These are phyloP conservation scores for Ustulina deusta DNA, from an alignment of 2,329 filamentous ascomycete species.

Conservation along the genomic window DNA sequence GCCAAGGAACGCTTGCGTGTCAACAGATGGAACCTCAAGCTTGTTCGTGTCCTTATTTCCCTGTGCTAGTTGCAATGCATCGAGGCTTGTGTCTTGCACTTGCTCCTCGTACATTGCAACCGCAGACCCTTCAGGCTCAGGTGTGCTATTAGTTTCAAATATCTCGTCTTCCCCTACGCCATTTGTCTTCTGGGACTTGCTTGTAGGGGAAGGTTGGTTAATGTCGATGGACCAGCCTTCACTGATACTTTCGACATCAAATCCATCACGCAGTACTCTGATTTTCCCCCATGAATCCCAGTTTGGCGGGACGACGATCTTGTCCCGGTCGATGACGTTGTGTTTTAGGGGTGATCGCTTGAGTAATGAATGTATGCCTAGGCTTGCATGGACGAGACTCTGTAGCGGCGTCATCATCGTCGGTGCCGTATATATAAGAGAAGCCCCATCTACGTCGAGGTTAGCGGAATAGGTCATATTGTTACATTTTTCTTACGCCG, in stretches of 20 bases:
- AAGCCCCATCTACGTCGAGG: constrained; percentile 74
- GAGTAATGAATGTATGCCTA: constrained; percentile 86
- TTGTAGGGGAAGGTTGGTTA: constrained; percentile 64
- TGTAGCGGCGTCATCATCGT: constrained; percentile 82
- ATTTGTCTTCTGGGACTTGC: constrained; percentile 46
- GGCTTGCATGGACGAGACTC: constrained; percentile 83
- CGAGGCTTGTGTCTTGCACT: constrained; percentile 79
- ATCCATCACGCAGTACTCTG: constrained; percentile 87
- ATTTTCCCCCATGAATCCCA: constrained; percentile 99
- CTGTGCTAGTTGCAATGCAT: constrained; percentile 68
- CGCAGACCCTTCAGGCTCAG: constrained; percentile 68
- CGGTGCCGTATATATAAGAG: constrained; percentile 85
- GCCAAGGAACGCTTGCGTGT: constrained; percentile 81
- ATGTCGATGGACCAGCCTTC: constrained; percentile 88
- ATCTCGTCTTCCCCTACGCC: constrained; percentile 47
- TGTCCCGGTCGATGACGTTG: constrained; percentile 93
- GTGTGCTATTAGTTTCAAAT: constrained; percentile 49
- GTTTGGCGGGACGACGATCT: constrained; percentile 93
- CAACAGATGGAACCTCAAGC: constrained; percentile 74
- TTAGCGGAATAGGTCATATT: neutral
- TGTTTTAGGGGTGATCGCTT: constrained; percentile 84
- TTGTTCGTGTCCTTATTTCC: constrained; percentile 58
- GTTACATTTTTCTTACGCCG: constrained; percentile 72
- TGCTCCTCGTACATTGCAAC: constrained; percentile 82
- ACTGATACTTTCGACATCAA: constrained; percentile 89